Evolutionary conservation across 495 filamentous ascomycete genomes (phyloP).

Genomic region (Neurospora sublineolata): DNA sequence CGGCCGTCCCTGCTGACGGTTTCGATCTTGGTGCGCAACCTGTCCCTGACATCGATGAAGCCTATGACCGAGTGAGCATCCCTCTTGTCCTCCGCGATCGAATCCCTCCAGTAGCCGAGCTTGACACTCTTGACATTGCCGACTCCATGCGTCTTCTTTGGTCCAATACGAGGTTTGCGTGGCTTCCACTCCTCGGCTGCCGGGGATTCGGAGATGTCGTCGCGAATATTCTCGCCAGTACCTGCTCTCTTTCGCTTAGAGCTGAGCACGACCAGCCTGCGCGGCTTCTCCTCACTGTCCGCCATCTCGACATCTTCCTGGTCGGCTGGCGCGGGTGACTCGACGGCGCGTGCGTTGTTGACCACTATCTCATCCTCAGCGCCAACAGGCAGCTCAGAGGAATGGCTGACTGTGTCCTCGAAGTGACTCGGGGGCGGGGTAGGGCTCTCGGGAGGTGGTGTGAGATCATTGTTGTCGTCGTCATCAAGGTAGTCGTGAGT

Average conservation of each 20-base stretch:
- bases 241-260: conserved; percentile 41
- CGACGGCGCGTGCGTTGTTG: conserved; percentile 12
- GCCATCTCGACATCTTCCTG: conserved; percentile 27
- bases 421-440: conserved; percentile 1
- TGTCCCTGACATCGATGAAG: conserved; percentile 43
- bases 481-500: conserved; percentile 3
- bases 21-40: conserved; percentile 41
- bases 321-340: conserved; percentile 15
- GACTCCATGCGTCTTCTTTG: conserved; percentile 18
- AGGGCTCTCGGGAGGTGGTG: conserved; percentile 15
- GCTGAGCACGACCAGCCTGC: conserved; percentile 11
- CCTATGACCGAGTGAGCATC: conserved; percentile 41
- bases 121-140: conserved; percentile 31
- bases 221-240: conserved; percentile 26
- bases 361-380: conserved; percentile 38
- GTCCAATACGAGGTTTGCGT: conserved; percentile 7
- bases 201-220: conserved; percentile 20
- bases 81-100: conserved; percentile 24
- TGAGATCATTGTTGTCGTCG: conserved; percentile 15
- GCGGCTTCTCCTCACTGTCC: conserved; percentile 23
- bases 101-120: conserved; percentile 45
- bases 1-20: conserved; percentile 25
- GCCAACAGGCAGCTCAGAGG: conserved; percentile 24
- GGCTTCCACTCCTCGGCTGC: conserved; percentile 14
- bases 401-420: conserved; percentile 12